Evolutionary conservation across 371 early-diverging fungal species (phyloP), one percentile per base, ranked within the genome.

Genomic region (Umbelopsis sp.): DNA sequence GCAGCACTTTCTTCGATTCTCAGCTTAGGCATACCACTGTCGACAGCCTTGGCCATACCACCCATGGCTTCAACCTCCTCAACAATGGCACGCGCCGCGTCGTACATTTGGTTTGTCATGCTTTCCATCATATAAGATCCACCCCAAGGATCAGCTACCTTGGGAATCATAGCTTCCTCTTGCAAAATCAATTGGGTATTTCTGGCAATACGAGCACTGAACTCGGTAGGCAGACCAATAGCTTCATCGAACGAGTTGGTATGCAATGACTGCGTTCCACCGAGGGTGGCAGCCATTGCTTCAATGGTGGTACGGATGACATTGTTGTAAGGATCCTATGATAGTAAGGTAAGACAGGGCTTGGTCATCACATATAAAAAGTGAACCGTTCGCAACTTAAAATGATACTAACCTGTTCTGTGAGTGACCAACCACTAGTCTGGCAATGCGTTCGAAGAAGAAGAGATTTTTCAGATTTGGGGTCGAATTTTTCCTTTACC

Each of bases 41-140:
- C 92, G n/a, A 94, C 93, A 25, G 95, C 93, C 80, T 92, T 92
- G 57, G 94, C 92, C 94, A 94, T 94, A 24, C 95, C 95, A 53
- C 95, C 95, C 86, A 94, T 86, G 12, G 71, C 77, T 79, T 94
- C 95, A 14, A 92, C 83, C 73, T 94, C 95, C 24, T 88, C 80
- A 50, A 94, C 88, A 67, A 93, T 84, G 52, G 76, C 78, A 50
- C 75, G 71, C 4, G 95, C 93, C 1, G 78, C 74, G 29, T 90
- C 86, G 75, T 84, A 92, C 67, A 94, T 80, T 41, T 89, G 86
- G 70, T 92, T 86, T 38, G 95, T 94, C 79, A 94, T 78, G 4
- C 90, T 87, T 80, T 94, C 95, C 93, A 94, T 94, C 91, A 94
- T 89, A 79, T 92, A 94, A n/a, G 91, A 90, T 12, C 95, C 95